phyloP scores from a whole-genome alignment of 345 rosid species.

The sweet orange (Citrus sinensis) region DVS_A1.0 CM039165.1:35639001-35639500 shows the following conservation, averaged over 20 bases:
- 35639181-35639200: constrained; percentile 25
- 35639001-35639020: no score
- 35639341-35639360: neutral
- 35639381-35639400: constrained; percentile 8
- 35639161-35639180: constrained; percentile 64
- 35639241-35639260: no score
- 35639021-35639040: neutral
- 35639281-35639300: neutral
- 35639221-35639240: neutral
- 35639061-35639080: neutral
- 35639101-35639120: constrained; percentile 64
- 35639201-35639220: constrained; percentile 38
- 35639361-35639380: neutral
- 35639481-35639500: constrained; percentile 2
- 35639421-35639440: neutral
- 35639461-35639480: constrained; percentile 11
- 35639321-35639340: constrained; percentile 15
- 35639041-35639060: neutral
- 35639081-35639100: constrained; percentile 7
- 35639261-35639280: neutral
- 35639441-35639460: constrained; percentile 4
- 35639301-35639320: neutral
- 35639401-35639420: constrained; percentile 6
- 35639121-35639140: constrained; percentile 48
- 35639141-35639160: constrained; percentile 68